Evolutionary conservation across 768 basidiomycete species (phyloP).

Genomic region (Rhodotorula paludigena): DNA sequence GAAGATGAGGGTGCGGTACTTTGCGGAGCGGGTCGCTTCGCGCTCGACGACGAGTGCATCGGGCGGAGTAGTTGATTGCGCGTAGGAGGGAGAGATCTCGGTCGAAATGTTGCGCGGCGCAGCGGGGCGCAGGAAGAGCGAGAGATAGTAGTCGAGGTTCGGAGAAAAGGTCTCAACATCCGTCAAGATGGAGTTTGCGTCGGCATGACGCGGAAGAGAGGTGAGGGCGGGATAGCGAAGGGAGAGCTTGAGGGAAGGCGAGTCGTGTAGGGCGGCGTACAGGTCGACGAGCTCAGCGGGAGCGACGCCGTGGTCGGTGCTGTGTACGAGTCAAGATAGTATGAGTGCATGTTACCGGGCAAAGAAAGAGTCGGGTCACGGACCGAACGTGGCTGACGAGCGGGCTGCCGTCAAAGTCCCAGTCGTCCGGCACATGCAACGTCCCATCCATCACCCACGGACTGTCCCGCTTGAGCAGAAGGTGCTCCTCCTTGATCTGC

Average conservation of each 20-base stretch:
- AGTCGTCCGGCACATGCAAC: not conserved
- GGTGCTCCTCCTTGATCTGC: constrained; percentile 14
- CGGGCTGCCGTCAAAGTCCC: not conserved
- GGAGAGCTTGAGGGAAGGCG: not conserved
- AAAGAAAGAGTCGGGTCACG: not conserved
- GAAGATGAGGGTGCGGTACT: constrained; percentile 5
- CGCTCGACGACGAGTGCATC: not conserved
- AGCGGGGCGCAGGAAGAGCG: constrained; percentile 2
- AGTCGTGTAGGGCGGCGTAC: not conserved
- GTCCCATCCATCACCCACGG: not conserved
- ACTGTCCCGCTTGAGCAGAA: not conserved
- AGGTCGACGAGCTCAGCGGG: not conserved
- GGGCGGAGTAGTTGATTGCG: not conserved
- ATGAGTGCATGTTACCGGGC: too few species aligned
- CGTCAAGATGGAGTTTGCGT: not conserved
- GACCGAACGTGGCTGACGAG: constrained; percentile 1
- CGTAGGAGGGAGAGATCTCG: not conserved
- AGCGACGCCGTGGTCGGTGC: constrained; percentile 2
- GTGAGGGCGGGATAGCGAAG: not conserved
- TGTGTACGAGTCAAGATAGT: not conserved
- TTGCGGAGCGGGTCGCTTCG: not conserved
- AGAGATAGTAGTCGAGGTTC: not conserved
- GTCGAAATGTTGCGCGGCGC: not conserved
- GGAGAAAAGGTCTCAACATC: constrained; percentile 1
- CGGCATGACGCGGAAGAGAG: not conserved